phyloP scores from a whole-genome alignment of 2,329 filamentous ascomycete genomes.

The Pseudogymnoascus sp. region DNA sequence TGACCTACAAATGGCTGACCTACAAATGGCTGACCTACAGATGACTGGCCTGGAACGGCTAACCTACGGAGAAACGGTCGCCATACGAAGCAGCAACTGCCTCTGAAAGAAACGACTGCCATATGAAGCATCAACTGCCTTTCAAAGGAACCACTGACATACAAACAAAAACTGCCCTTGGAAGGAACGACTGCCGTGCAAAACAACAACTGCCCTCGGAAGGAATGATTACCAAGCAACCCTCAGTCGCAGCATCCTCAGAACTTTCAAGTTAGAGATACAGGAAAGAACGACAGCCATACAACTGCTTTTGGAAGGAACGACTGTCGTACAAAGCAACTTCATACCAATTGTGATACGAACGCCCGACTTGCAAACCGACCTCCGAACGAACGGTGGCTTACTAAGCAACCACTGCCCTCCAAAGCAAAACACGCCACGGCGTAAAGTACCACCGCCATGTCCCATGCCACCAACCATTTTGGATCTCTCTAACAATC shows the following conservation, averaged over 20 bases:
- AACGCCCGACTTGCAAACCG: neutral
- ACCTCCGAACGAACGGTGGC: neutral
- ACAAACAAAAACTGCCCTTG: neutral
- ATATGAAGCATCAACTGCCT: neutral
- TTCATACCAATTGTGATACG: neutral
- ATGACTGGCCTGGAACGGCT: neutral
- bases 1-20: neutral
- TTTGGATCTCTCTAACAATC: neutral
- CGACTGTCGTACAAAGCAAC: neutral
- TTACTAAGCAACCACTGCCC: neutral
- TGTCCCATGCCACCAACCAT: neutral
- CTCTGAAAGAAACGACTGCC: neutral
- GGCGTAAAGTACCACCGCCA: neutral
- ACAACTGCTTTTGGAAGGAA: neutral
- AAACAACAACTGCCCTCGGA: neutral
- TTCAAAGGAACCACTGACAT: neutral
- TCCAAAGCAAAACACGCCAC: neutral
- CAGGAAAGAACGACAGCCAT: neutral
- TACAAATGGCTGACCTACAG: neutral
- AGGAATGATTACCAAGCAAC: too few relatives aligned
- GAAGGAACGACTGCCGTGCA: neutral
- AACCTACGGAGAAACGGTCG: neutral
- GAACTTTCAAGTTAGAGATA: too few relatives aligned
- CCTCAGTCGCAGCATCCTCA: too few relatives aligned
- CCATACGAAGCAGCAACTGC: neutral